A percentile compares a stretch with the other conserved stretches of the same genome.
These are phyloP conservation scores for Linaria vulgaris DNA, from an alignment of 257 asterid species.

Conservation along the genomic window DNA sequence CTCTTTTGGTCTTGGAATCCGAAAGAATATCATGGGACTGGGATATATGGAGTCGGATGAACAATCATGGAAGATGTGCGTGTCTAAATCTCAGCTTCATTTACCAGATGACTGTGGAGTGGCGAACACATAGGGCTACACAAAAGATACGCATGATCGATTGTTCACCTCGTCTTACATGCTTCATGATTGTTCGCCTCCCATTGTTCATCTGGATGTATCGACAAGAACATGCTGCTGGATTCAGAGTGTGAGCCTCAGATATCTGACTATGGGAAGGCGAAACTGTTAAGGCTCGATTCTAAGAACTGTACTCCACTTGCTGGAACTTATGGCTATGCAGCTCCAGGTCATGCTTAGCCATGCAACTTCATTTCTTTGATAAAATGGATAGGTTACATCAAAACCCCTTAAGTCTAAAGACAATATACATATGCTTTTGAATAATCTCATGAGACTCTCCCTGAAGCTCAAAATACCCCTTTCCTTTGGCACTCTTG, in stretches of 20 bases:
- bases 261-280: slow-evolving; percentile 32
- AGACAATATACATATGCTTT: no score
- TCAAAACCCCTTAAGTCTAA: no score
- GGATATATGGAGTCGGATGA: no score
- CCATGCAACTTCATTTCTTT: neutral
- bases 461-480: no score
- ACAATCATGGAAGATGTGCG: no score
- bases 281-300: slow-evolving; percentile 24
- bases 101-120: slow-evolving; percentile 10
- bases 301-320: slow-evolving; percentile 32
- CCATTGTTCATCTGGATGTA: slow-evolving; percentile 43
- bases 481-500: no score
- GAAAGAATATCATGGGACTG: no score
- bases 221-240: slow-evolving; percentile 39
- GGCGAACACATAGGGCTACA: slow-evolving; percentile 15
- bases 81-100: no score
- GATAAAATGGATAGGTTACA: neutral
- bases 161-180: slow-evolving; percentile 37
- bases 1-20: no score
- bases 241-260: slow-evolving; percentile 21
- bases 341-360: slow-evolving; percentile 34
- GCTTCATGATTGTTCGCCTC: slow-evolving; percentile 44
- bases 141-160: no score
- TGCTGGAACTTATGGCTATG: slow-evolving; percentile 38
- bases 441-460: no score